Conservation (phyloP, 495 filamentous ascomycete genomes). For the Elasticomyces elasticus region DNA sequence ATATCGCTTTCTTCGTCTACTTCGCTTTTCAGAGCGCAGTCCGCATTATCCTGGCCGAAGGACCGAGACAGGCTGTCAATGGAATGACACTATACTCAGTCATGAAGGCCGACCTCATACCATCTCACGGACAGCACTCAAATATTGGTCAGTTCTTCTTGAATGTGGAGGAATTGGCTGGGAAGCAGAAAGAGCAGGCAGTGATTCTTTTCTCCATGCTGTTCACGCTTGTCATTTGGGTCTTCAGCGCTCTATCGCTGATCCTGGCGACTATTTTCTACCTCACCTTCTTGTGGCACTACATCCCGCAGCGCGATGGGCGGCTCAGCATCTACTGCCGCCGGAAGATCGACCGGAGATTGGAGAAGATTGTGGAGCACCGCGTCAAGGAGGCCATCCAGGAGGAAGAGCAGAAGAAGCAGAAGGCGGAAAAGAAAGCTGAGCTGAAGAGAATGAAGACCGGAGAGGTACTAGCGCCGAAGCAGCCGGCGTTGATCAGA, state of each 20-base stretch:
- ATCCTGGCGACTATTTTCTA: conserved; percentile 65
- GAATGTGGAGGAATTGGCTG: conserved; percentile 62
- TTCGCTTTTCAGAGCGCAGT: conserved; percentile 93
- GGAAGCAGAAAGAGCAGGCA: conserved; percentile 59
- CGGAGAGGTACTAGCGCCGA: conserved; percentile 11
- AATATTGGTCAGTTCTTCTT: conserved; percentile 32
- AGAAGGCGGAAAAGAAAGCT: conserved; percentile 46
- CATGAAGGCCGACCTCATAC: conserved; percentile 56
- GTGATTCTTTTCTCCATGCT: conserved; percentile 79
- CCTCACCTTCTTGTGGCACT: conserved; percentile 78
- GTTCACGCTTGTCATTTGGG: conserved; percentile 85
- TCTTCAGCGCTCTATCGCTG: conserved; percentile 67
- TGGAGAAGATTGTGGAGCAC: conserved; percentile 66
- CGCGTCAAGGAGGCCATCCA: conserved; percentile 81
- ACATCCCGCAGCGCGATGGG: conserved; percentile 71
- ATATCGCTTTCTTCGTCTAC: conserved; percentile 84
- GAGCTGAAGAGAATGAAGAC: conserved; percentile 28
- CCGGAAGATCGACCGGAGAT: conserved; percentile 71
- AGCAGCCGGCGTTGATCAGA: conserved; percentile 10
- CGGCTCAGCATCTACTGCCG: conserved; percentile 74
- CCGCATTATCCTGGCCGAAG: conserved; percentile 77
- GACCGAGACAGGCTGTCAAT: conserved; percentile 83
- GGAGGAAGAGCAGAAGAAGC: conserved; percentile 55
- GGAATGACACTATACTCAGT: conserved; percentile 78
- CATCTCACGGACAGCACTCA: conserved; percentile 37